phyloP scores from a whole-genome alignment of 2,329 filamentous ascomycete genomes.

The Penicillium digitatum region DNA sequence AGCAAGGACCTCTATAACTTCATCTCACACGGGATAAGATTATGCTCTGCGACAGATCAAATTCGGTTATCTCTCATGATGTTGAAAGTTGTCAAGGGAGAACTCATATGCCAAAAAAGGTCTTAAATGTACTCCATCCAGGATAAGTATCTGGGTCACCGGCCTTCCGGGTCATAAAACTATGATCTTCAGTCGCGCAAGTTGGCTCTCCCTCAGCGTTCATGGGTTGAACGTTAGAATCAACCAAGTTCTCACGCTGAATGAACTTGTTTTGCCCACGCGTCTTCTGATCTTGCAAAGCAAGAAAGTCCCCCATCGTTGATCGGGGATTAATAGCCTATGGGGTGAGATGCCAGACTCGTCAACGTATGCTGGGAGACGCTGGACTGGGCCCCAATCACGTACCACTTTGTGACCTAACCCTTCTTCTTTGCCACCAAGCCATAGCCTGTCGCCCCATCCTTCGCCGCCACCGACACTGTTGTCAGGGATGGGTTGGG shows the following conservation, averaged over 20 bases:
- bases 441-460: slow-evolving; percentile 23
- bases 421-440: slow-evolving; percentile 24
- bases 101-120: slow-evolving; percentile 14
- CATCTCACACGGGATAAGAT: too few species aligned
- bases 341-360: background rate
- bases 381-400: background rate
- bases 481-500: slow-evolving; percentile 31
- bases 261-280: slow-evolving; percentile 22
- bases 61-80: background rate
- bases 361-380: background rate
- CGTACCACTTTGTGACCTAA: slow-evolving; percentile 26
- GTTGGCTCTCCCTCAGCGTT: slow-evolving; percentile 15
- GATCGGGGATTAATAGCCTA: slow-evolving; percentile 23
- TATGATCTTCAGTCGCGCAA: slow-evolving; percentile 32
- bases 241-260: slow-evolving; percentile 9
- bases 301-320: slow-evolving; percentile 28
- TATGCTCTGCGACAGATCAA: background rate
- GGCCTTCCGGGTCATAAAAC: slow-evolving; percentile 28
- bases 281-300: slow-evolving; percentile 28
- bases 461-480: slow-evolving; percentile 21
- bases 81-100: background rate
- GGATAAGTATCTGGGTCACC: slow-evolving; percentile 29
- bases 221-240: background rate
- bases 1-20: background rate
- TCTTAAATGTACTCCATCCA: slow-evolving; percentile 30